These are phyloP conservation scores for Nephelium lappaceum DNA, from an alignment of 345 rosid species.

Conservation along the genomic window DNA sequence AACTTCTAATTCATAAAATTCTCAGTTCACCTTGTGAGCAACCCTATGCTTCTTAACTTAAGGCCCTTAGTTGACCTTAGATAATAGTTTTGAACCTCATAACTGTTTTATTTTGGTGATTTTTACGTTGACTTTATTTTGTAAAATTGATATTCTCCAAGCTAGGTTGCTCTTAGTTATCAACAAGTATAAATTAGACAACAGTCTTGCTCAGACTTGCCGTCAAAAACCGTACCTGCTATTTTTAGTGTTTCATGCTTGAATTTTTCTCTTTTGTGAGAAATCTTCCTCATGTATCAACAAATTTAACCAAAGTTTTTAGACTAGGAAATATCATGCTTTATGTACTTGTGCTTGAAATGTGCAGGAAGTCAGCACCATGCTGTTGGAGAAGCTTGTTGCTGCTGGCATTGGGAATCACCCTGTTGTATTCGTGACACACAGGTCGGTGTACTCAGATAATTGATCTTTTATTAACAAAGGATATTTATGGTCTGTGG, in stretches of 20 bases:
- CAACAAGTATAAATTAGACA: not conserved
- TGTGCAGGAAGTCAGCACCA: conserved; percentile 88
- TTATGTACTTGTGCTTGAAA: conserved; percentile 15
- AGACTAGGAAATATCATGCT: not conserved
- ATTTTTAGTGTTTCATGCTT: not conserved
- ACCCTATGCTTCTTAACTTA: not conserved
- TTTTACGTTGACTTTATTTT: not conserved
- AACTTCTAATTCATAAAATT: not conserved
- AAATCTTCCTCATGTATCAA: not conserved
- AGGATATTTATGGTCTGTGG: not conserved
- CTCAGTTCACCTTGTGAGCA: not conserved
- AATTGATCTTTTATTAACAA: not conserved
- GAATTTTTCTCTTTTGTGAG: not conserved
- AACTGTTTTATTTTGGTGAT: not conserved
- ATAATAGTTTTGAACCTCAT: not conserved
- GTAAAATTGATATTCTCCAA: not conserved
- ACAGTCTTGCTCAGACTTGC: not conserved
- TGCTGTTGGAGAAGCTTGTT: conserved; percentile 73
- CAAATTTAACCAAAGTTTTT: not conserved
- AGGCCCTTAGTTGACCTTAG: not conserved
- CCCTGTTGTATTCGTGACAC: conserved; percentile 98
- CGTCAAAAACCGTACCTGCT: not conserved
- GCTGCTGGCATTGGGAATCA: conserved; percentile 91
- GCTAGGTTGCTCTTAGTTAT: not conserved
- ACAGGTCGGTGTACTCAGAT: conserved; percentile 54